Conservation (phyloP, 805 yeast genomes). For the Dipodascopsis tothii region DNA sequence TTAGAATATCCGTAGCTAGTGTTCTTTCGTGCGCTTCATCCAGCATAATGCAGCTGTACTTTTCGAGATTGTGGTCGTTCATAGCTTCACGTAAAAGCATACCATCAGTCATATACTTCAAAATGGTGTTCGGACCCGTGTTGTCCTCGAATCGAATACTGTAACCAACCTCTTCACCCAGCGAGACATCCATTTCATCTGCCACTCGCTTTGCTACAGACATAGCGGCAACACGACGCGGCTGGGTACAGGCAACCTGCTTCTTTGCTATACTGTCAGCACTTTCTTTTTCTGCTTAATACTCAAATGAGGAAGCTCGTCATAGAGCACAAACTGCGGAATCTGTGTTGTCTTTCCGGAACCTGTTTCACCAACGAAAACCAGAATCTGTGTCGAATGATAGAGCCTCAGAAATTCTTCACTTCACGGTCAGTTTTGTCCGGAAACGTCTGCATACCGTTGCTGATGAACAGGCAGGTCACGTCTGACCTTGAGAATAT, state of each 20-base stretch:
- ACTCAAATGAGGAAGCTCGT: constrained; percentile 80
- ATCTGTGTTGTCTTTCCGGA: constrained; percentile 98
- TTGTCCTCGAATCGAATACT: constrained; percentile 89
- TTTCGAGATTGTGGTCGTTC: constrained; percentile 78
- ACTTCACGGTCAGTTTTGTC: no score
- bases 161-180: constrained; percentile 95
- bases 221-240: constrained; percentile 98
- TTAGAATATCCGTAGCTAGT: constrained; percentile 87
- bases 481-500: constrained; percentile 69
- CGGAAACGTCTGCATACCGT: no score
- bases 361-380: constrained; percentile 98
- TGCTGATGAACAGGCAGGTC: constrained; percentile 92
- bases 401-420: constrained; percentile 77
- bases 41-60: constrained; percentile 82
- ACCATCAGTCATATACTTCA: constrained; percentile 98
- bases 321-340: constrained; percentile 89
- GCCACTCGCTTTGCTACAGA: constrained; percentile 96
- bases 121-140: constrained; percentile 68
- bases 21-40: constrained; percentile 99
- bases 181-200: constrained; percentile 87
- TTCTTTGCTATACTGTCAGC: constrained; percentile 40
- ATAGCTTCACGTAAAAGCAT: constrained; percentile 94
- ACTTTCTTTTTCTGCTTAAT: neutral
- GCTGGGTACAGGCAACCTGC: constrained; percentile 91
- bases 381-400: constrained; percentile 88